Conservation (phyloP, 2,329 filamentous ascomycete genomes). For the Aspergillus ochraceoroseus region DNA sequence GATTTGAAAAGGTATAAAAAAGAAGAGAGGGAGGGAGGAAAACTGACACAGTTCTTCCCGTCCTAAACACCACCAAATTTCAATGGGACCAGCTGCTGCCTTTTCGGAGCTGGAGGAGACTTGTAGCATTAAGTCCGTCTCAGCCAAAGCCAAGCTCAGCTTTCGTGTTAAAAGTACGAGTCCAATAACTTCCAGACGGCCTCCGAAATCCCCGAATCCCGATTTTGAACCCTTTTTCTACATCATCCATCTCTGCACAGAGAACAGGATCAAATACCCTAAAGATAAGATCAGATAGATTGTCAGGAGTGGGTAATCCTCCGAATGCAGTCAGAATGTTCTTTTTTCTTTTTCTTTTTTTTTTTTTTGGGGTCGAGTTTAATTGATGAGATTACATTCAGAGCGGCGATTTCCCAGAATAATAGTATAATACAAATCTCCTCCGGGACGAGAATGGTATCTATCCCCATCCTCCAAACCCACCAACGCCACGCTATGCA, state of each 20-base stretch:
- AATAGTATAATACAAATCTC: constrained; percentile 60
- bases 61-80: too few species aligned
- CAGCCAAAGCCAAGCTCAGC: constrained; percentile 1
- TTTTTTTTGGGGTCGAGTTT: too few species aligned
- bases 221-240: too few species aligned
- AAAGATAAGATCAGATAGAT: too few species aligned
- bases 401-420: constrained; percentile 61
- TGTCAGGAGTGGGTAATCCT: too few species aligned
- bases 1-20: constrained; percentile 2
- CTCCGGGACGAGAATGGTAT: constrained; percentile 19
- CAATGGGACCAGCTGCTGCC: constrained; percentile 19
- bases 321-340: too few species aligned
- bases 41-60: too few species aligned
- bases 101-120: constrained; percentile 3
- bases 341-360: too few species aligned
- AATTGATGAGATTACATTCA: too few species aligned
- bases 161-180: too few species aligned
- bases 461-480: constrained; percentile 22
- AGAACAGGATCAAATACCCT: too few species aligned
- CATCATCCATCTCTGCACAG: too few species aligned
- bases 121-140: constrained; percentile 8
- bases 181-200: constrained; percentile 17
- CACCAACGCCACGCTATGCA: constrained; percentile 43
- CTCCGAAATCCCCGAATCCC: constrained; percentile 20
- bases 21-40: constrained; percentile 3